Evolutionary conservation across 2,329 filamentous ascomycete species (phyloP).

Genomic region (Fusarium hainanense): DNA sequence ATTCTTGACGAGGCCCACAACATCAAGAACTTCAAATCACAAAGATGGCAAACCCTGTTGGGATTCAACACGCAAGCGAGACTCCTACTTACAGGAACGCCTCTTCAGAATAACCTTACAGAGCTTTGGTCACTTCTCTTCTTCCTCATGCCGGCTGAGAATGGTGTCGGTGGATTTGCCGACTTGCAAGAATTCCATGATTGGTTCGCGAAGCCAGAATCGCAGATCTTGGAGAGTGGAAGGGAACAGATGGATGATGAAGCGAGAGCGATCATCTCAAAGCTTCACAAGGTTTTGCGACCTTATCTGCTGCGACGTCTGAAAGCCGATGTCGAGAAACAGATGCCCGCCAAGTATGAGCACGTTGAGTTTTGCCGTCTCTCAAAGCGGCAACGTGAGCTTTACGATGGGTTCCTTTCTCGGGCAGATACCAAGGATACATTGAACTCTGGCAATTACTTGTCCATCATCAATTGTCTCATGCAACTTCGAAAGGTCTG

Average conservation of each 20-base stretch:
- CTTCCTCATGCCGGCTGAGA: slow-evolving; percentile 93
- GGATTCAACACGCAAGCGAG: slow-evolving; percentile 92
- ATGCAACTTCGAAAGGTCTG: slow-evolving; percentile 98
- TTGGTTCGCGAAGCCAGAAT: slow-evolving; percentile 94
- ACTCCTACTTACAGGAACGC: slow-evolving; percentile 90
- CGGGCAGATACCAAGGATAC: slow-evolving; percentile 90
- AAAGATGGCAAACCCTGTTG: slow-evolving; percentile 94
- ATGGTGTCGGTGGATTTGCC: slow-evolving; percentile 88
- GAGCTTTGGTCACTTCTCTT: slow-evolving; percentile 97
- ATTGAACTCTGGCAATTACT: slow-evolving; percentile 90
- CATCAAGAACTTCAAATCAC: slow-evolving; percentile 99
- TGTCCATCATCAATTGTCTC: slow-evolving; percentile 97
- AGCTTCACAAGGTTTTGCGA: slow-evolving; percentile 92
- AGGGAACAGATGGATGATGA: slow-evolving; percentile 95
- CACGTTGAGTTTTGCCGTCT: slow-evolving; percentile 95
- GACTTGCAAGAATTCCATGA: slow-evolving; percentile 96
- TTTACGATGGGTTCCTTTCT: slow-evolving; percentile 96
- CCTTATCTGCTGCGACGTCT: slow-evolving; percentile 91
- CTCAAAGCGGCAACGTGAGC: slow-evolving; percentile 92
- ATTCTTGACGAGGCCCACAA: slow-evolving; percentile 98
- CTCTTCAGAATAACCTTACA: slow-evolving; percentile 95
- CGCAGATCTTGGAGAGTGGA: slow-evolving; percentile 95
- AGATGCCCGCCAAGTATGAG: slow-evolving; percentile 98
- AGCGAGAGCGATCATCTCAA: slow-evolving; percentile 88
- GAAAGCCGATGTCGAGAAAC: slow-evolving; percentile 97